These are phyloP conservation scores for Candida stauntonica DNA, from an alignment of 805 yeast species.

Conservation along the genomic window DNA sequence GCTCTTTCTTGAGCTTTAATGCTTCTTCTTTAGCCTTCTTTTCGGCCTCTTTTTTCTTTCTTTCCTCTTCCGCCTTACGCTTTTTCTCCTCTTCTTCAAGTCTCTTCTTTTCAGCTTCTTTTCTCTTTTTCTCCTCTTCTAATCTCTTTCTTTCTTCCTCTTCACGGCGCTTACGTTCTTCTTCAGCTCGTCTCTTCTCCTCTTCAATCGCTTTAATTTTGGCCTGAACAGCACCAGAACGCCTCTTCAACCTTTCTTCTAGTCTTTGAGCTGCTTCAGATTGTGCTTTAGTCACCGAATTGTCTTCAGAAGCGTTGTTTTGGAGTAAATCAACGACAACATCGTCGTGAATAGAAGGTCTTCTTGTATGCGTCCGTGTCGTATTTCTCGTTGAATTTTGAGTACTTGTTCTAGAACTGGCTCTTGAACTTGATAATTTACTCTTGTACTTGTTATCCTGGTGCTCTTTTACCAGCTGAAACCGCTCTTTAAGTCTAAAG, in stretches of 20 bases:
- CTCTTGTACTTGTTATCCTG: no score
- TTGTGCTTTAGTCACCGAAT: no score
- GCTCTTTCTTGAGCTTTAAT: slow-evolving; percentile 3
- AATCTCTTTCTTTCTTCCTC: slow-evolving; percentile 7
- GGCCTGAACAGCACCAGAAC: background rate
- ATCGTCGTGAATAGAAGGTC: no score
- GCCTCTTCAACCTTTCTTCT: background rate
- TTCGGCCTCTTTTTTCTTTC: slow-evolving; percentile 11
- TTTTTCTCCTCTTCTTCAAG: slow-evolving; percentile 13
- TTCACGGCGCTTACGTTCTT: slow-evolving; percentile 7
- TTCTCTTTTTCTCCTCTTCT: slow-evolving; percentile 12
- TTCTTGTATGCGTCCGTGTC: no score
- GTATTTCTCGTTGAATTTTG: no score
- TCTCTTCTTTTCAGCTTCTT: slow-evolving; percentile 9
- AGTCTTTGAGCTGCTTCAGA: background rate
- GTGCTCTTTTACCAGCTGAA: no score
- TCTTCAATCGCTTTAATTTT: background rate
- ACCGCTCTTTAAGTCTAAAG: no score
- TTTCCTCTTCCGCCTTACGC: slow-evolving; percentile 14
- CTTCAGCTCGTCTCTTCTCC: background rate
- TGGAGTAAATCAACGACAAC: no score
- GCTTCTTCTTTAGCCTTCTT: slow-evolving; percentile 11
- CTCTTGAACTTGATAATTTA: no score
- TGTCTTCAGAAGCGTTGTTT: no score
- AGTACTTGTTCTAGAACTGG: no score